These are phyloP conservation scores for Daldinia decipiens DNA, from an alignment of 495 filamentous ascomycete species.

Conservation along the genomic window DNA sequence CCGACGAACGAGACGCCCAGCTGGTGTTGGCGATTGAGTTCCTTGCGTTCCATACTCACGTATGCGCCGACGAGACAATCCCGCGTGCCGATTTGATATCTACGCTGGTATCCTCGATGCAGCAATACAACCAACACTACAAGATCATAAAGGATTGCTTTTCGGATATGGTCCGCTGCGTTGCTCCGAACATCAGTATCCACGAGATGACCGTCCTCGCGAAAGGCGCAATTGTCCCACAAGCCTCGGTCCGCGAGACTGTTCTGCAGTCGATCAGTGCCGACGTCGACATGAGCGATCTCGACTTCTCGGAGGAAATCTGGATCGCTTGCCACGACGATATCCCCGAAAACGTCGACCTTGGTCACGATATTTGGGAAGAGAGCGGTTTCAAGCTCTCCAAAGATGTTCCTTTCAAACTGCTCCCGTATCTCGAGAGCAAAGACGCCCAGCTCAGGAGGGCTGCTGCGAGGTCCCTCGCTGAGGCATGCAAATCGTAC, in stretches of 20 bases:
- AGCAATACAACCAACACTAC: slow-evolving; percentile 90
- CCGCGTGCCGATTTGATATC: slow-evolving; percentile 78
- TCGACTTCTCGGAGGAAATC: slow-evolving; percentile 85
- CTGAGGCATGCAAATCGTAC: slow-evolving; percentile 71
- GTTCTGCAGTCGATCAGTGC: slow-evolving; percentile 90
- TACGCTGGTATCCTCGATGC: slow-evolving; percentile 81
- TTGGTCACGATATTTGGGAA: slow-evolving; percentile 91
- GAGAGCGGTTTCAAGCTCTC: slow-evolving; percentile 82
- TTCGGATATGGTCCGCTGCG: slow-evolving; percentile 79
- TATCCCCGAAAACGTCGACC: slow-evolving; percentile 83
- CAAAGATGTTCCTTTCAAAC: slow-evolving; percentile 68
- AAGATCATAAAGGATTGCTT: slow-evolving; percentile 93
- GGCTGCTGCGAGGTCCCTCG: slow-evolving; percentile 84
- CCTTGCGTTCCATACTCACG: slow-evolving; percentile 83
- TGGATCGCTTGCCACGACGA: slow-evolving; percentile 95
- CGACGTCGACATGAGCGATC: slow-evolving; percentile 88
- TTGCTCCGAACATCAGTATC: slow-evolving; percentile 76
- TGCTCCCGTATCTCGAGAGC: slow-evolving; percentile 82
- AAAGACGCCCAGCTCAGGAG: slow-evolving; percentile 81
- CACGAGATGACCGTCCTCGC: slow-evolving; percentile 77
- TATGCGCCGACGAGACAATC: slow-evolving; percentile 73
- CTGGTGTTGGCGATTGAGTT: slow-evolving; percentile 91
- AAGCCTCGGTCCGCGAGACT: slow-evolving; percentile 82
- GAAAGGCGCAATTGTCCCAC: slow-evolving; percentile 77
- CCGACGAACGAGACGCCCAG: slow-evolving; percentile 87